phyloP scores from a whole-genome alignment of 495 filamentous ascomycete species.

The Clohesyomyces aquaticus region DNA sequence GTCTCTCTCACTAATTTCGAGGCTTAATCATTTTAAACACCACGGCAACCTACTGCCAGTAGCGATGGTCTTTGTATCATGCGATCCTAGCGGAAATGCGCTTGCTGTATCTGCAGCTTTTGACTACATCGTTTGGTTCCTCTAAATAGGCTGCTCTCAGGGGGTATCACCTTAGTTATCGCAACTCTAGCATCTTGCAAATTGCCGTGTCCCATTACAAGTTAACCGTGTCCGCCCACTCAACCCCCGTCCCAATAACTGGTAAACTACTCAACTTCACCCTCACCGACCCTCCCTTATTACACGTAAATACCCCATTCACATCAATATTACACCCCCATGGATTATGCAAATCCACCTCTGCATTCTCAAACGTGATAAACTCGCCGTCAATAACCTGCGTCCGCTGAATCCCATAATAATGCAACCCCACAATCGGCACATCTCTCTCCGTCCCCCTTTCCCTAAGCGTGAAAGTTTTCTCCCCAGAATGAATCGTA shows the following conservation, averaged over 20 bases:
- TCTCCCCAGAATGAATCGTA: neutral
- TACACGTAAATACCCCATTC: neutral
- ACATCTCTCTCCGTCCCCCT: neutral
- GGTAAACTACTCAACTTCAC: neutral
- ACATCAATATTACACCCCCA: conserved; percentile 3
- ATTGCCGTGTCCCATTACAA: no score
- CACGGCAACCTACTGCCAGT: no score
- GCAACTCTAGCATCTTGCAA: no score
- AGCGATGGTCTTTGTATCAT: no score
- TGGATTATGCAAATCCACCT: conserved; percentile 1
- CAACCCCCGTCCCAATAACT: neutral
- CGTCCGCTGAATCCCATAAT: neutral
- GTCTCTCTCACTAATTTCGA: no score
- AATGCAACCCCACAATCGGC: neutral
- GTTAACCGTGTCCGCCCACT: conserved; percentile 1
- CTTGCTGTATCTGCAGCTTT: no score
- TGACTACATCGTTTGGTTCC: no score
- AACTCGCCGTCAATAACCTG: conserved; percentile 1
- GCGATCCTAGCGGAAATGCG: no score
- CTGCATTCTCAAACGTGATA: conserved; percentile 1
- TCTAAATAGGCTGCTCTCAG: no score
- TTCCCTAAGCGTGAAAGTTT: neutral
- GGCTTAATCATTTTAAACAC: no score
- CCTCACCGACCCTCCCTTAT: neutral
- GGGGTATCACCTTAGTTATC: no score